Evolutionary conservation across 148 eudicot genomes (phyloP).

Genomic region (Mesembryanthemum crystallinum): DNA sequence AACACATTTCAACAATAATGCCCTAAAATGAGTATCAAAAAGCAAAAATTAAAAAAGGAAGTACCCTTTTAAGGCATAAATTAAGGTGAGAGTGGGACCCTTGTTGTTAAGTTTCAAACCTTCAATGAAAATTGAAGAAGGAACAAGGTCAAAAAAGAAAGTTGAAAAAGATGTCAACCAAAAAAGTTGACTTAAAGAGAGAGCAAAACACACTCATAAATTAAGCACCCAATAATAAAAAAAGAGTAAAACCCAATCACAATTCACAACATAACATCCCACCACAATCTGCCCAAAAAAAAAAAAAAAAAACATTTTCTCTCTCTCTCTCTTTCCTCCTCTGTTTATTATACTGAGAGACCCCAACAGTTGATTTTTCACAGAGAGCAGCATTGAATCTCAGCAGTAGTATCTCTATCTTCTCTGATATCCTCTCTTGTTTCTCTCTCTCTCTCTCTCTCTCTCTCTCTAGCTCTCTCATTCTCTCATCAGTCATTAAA

Average conservation of each 20-base stretch:
- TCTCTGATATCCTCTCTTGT: not conserved
- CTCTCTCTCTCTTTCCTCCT: not conserved
- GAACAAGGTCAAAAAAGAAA: not conserved
- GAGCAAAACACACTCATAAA: not conserved
- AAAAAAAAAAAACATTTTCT: not conserved
- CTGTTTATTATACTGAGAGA: not conserved
- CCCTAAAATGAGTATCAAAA: too few relatives aligned
- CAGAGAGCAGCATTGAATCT: conserved; percentile 7
- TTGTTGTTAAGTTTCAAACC: too few relatives aligned
- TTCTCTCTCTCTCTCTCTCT: not conserved
- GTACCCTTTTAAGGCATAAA: too few relatives aligned
- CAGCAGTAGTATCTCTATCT: not conserved
- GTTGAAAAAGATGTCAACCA: conserved; percentile 3
- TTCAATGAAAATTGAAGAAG: not conserved
- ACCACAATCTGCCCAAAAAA: not conserved
- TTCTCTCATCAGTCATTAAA: not conserved
- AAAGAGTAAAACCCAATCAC: not conserved
- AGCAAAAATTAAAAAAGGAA: too few relatives aligned
- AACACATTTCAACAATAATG: too few relatives aligned
- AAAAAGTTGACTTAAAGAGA: conserved; percentile 13
- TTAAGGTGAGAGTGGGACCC: too few relatives aligned
- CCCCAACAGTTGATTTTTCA: too few relatives aligned
- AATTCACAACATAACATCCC: conserved; percentile 8
- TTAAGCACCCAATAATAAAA: not conserved
- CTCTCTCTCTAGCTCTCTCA: not conserved